Evolutionary conservation across 805 yeast genomes (phyloP), one percentile per base, ranked within the genome.

Genomic region (Teunomyces kruisii): DNA sequence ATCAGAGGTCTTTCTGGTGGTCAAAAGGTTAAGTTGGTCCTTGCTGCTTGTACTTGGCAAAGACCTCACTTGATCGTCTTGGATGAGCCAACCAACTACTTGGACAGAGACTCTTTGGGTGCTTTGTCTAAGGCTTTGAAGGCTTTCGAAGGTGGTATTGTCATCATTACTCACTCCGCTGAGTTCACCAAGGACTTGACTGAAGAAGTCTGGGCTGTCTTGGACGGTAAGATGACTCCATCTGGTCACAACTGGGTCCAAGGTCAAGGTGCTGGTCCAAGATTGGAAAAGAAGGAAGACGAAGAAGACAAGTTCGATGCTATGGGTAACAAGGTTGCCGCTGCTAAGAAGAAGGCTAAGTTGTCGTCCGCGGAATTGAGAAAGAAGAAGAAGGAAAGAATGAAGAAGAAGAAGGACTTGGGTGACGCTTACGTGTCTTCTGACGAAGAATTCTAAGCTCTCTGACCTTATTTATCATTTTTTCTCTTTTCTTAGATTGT

Each of bases 301-400:
- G 92, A 91, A 77, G 99, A 86, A 74, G 98, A 92, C 75, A 88
- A 91, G 79, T 92, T 94, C 80, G 99, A 94, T 80, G 99, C 98
- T 68, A 89, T 94, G 95, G 99, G 99, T 83, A 94, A 94, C 96
- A 94, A 94, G 95, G 84, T 94, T 76, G 91, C 89, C 67, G 78
- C 87, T 72, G 88, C 80, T 74, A 88, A 90, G 87, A 94, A 94
- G 95, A 91, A 87, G 85, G 81, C 82, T 76, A 94, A 94, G 88
- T 83, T 94, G 70, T 88, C 97, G 61, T 90, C 98, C 72, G 97
- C 99, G 59, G 99, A 94, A 78, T 81, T 92, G 75, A 89, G 99
- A 86, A 94, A 94, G 97, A 94, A 94, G 97, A 94, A 94, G 97
- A 94, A 94, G 96, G 99, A 94, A 81, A 90, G 99, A 86, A 91